Percentiles rank a stretch among this genome's conserved stretches.
Conservation (phyloP, 225 moss, liverwort and hornwort species). For the Physcomitrellopsis africana region DNA sequence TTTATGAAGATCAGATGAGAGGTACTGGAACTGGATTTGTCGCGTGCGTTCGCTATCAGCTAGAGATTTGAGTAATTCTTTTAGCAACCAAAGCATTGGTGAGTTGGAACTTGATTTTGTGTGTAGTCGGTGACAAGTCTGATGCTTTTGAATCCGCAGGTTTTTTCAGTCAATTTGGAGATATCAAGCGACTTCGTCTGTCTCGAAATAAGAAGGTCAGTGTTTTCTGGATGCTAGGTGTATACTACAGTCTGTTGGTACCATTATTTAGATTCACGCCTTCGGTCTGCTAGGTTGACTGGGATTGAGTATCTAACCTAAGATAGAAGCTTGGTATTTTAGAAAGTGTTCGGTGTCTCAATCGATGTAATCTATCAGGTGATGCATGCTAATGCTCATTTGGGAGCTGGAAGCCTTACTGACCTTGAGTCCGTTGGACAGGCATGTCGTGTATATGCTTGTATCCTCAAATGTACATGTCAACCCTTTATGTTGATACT, state of each 20-base stretch:
- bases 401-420: too few species aligned
- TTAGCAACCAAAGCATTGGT: neutral
- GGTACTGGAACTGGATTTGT: slow-evolving; percentile 30
- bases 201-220: slow-evolving; percentile 71
- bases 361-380: too few species aligned
- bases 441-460: too few species aligned
- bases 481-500: neutral
- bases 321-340: too few species aligned
- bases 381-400: too few species aligned
- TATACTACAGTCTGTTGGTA: neutral
- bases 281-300: neutral
- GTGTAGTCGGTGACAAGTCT: neutral
- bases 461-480: neutral
- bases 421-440: too few species aligned
- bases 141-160: slow-evolving; percentile 33
- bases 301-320: too few species aligned
- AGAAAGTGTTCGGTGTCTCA: too few species aligned
- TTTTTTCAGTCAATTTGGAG: slow-evolving; percentile 77
- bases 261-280: neutral
- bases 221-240: neutral
- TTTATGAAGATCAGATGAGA: slow-evolving; percentile 74
- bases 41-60: neutral
- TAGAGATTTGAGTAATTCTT: neutral
- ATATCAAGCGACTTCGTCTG: slow-evolving; percentile 59
- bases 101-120: neutral